Base-by-base conservation (phyloP, 352 stramenopile species). In the Phytophthora pistaciae region DNA sequence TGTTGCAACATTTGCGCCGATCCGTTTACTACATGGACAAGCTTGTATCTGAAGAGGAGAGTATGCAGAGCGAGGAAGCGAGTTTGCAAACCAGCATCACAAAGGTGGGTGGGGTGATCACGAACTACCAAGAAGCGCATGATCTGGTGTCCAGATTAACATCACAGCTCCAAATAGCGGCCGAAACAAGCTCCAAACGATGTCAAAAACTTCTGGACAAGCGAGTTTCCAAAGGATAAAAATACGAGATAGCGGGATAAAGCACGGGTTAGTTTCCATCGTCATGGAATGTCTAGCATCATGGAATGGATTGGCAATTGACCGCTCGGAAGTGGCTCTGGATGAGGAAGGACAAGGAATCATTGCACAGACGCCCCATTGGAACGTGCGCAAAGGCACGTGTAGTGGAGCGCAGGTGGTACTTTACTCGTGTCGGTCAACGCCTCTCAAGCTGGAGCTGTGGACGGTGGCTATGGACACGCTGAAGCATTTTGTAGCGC, bases 11-110 rank as follows among this genome's bases (percentile, higher is more conserved):
- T 67, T 48, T 95, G 33, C 70, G 73, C 21, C 77, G 85, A 10
- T 90, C 84, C 11, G 68, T 66, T 10, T 76, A 88, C 61, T 93
- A 93, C 46, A 72, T 85, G 27, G 84, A 93, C 55, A 93, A 88
- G 36, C 76, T 95, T 7, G 75, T 75, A 25, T 50, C 65, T n/a
- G 76, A 85, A 66, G 77, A 85, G 20, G 75, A 86, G 36, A 89
- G 66, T 66, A 38, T 88, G 9, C 72, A 83, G 20, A 91, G 80
- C 48, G 65, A 72, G 58, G 72, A 83, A 29, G 60, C 60, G 29
- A 87, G 84, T 69, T 31, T 89, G 31, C 65, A 62, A 10, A 82
- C 75, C 4, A 80, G 71, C 25, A 65, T 72, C 3, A 44, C 31
- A 27, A 78, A 68, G 21, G 63, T 88, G 36, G 49, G 64, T 14